Evolutionary conservation across 805 yeast species (phyloP).

Genomic region (Wickerhamomyces hampshirensis): DNA sequence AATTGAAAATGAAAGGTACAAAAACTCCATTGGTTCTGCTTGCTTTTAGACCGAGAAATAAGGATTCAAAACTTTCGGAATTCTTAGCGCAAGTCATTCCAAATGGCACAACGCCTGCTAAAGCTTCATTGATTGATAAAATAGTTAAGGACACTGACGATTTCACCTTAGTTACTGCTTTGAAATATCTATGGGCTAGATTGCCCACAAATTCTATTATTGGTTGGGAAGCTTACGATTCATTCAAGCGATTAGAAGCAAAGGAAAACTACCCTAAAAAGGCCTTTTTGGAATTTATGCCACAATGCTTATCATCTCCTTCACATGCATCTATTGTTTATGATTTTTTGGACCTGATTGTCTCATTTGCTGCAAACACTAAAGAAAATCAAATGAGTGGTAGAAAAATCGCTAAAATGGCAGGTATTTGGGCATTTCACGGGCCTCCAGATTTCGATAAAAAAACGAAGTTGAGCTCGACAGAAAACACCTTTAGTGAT

Average conservation of each 20-base stretch:
- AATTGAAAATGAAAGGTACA: slow-evolving; percentile 64
- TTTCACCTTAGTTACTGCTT: slow-evolving; percentile 63
- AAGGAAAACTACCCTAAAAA: slow-evolving; percentile 62
- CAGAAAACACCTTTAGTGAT: slow-evolving; percentile 46
- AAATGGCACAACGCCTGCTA: slow-evolving; percentile 43
- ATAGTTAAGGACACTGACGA: slow-evolving; percentile 54
- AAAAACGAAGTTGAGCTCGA: slow-evolving; percentile 17
- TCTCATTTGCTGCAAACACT: slow-evolving; percentile 73
- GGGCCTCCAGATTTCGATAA: slow-evolving; percentile 26
- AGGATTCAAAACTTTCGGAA: slow-evolving; percentile 52
- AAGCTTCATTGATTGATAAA: slow-evolving; percentile 37
- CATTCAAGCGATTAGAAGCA: slow-evolving; percentile 60
- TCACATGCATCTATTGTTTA: slow-evolving; percentile 88
- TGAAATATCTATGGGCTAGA: slow-evolving; percentile 86
- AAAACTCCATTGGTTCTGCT: slow-evolving; percentile 69
- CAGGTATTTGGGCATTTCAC: slow-evolving; percentile 86
- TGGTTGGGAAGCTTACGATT: slow-evolving; percentile 80
- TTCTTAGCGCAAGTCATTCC: slow-evolving; percentile 60
- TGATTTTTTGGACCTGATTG: slow-evolving; percentile 78
- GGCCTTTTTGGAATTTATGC: slow-evolving; percentile 79
- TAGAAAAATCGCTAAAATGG: slow-evolving; percentile 72
- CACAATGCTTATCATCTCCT: slow-evolving; percentile 74
- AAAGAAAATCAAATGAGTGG: slow-evolving; percentile 76
- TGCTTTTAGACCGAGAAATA: slow-evolving; percentile 70
- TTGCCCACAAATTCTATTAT: slow-evolving; percentile 73